phyloP scores from a whole-genome alignment of 2,329 filamentous ascomycete species.

The Ophiostoma sp. region DNA sequence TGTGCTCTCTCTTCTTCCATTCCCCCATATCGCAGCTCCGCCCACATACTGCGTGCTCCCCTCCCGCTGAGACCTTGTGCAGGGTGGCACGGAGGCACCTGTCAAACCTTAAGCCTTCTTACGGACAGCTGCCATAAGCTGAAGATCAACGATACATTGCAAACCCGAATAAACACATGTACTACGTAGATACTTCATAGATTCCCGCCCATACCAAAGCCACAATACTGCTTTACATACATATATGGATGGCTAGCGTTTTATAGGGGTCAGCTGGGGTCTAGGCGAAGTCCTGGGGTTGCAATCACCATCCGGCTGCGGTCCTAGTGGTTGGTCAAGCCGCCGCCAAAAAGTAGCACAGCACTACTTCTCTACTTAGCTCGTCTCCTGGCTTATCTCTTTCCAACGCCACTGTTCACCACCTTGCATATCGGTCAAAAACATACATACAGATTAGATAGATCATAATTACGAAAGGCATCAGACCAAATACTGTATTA shows the following conservation, averaged over 20 bases:
- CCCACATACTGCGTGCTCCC: not conserved
- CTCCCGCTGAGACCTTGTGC: conserved; percentile 1
- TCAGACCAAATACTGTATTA: not conserved
- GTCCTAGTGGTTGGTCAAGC: not conserved
- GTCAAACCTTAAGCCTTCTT: not conserved
- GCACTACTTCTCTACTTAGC: not conserved
- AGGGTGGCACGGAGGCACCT: not conserved
- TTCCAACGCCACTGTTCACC: not conserved
- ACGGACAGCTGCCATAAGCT: not conserved
- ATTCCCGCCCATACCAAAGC: not conserved
- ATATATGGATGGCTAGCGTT: not conserved
- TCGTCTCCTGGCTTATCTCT: not conserved
- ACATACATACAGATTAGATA: not conserved
- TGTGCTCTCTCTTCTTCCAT: not conserved
- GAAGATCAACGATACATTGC: not conserved
- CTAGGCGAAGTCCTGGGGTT: not conserved
- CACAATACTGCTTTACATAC: not conserved
- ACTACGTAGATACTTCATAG: not conserved
- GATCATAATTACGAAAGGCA: not conserved
- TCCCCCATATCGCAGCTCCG: not conserved
- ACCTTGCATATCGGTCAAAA: not conserved
- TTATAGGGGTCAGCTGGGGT: not conserved
- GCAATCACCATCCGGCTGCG: conserved; percentile 2
- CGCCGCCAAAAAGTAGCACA: not conserved
- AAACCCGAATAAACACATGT: not conserved